phyloP scores from a whole-genome alignment of 2,329 filamentous ascomycete species.

The Aspergillus aculeatinus region DNA sequence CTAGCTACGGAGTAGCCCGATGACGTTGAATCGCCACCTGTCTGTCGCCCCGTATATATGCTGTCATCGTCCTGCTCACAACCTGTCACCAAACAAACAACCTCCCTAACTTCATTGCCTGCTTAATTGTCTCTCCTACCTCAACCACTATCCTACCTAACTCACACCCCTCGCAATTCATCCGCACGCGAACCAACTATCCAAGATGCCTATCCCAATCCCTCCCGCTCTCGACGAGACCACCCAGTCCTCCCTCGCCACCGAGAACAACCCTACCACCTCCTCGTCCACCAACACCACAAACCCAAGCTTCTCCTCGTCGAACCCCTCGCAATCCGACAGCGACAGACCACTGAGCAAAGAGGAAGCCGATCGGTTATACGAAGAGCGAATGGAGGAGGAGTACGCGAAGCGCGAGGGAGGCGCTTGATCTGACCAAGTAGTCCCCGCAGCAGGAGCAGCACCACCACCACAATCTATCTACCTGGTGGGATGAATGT shows the following conservation, averaged over 20 bases:
- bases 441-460: too few relatives aligned
- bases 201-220: slow-evolving; percentile 18
- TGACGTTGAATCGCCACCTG: too few relatives aligned
- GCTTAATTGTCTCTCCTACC: too few relatives aligned
- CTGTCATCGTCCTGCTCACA: too few relatives aligned
- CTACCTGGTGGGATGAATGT: too few relatives aligned
- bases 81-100: too few relatives aligned
- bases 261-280: slow-evolving; percentile 8
- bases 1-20: too few relatives aligned
- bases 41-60: too few relatives aligned
- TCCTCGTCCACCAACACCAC: slow-evolving; percentile 20
- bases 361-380: slow-evolving; percentile 45
- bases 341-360: slow-evolving; percentile 34
- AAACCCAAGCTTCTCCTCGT: slow-evolving; percentile 15
- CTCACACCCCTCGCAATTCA: not conserved
- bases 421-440: slow-evolving; percentile 32
- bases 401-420: slow-evolving; percentile 49
- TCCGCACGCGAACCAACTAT: not conserved
- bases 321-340: slow-evolving; percentile 12
- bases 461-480: too few relatives aligned
- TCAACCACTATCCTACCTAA: not conserved
- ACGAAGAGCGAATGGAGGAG: slow-evolving; percentile 49
- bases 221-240: slow-evolving; percentile 8
- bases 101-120: too few relatives aligned
- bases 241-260: slow-evolving; percentile 12